Evolutionary conservation across 768 basidiomycete species (phyloP).

Genomic region (Coprinopsis strossmayeri): DNA sequence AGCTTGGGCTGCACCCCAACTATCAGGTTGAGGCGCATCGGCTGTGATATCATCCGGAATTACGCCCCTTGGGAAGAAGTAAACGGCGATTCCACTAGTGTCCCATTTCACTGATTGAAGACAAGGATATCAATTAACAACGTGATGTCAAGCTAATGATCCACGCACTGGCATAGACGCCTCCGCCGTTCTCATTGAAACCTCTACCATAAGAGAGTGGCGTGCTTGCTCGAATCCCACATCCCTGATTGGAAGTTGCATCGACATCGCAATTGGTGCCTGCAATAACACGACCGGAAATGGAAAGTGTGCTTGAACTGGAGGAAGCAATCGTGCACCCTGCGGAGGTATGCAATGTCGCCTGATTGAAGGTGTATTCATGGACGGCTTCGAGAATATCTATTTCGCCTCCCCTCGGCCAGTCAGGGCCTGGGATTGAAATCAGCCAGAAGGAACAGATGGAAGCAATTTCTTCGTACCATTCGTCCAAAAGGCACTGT

Average conservation of each 20-base stretch:
- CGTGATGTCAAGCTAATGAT: background rate
- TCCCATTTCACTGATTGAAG: constrained; percentile 59
- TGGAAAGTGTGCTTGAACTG: constrained; percentile 39
- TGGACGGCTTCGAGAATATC: constrained; percentile 83
- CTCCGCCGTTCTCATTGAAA: constrained; percentile 83
- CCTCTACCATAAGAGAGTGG: constrained; percentile 71
- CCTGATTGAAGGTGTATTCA: constrained; percentile 75
- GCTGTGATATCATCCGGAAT: constrained; percentile 74
- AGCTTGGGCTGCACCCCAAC: constrained; percentile 76
- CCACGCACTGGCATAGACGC: constrained; percentile 84
- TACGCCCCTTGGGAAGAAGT: constrained; percentile 70
- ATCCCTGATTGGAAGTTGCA: constrained; percentile 72
- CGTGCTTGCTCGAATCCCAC: constrained; percentile 62
- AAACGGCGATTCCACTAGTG: constrained; percentile 65
- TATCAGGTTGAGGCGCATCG: constrained; percentile 65
- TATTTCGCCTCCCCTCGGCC: constrained; percentile 68
- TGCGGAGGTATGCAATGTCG: constrained; percentile 70
- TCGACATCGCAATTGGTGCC: constrained; percentile 67
- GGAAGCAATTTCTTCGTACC: constrained; percentile 17
- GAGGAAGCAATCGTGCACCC: constrained; percentile 61
- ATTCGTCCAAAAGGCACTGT: constrained; percentile 44
- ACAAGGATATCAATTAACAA: constrained; percentile 9
- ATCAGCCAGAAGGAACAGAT: background rate
- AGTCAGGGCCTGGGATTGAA: constrained; percentile 42
- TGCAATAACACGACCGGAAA: constrained; percentile 60